Base-by-base conservation (phyloP, 352 stramenopile genomes). In the Pythium brassicae region DNA sequence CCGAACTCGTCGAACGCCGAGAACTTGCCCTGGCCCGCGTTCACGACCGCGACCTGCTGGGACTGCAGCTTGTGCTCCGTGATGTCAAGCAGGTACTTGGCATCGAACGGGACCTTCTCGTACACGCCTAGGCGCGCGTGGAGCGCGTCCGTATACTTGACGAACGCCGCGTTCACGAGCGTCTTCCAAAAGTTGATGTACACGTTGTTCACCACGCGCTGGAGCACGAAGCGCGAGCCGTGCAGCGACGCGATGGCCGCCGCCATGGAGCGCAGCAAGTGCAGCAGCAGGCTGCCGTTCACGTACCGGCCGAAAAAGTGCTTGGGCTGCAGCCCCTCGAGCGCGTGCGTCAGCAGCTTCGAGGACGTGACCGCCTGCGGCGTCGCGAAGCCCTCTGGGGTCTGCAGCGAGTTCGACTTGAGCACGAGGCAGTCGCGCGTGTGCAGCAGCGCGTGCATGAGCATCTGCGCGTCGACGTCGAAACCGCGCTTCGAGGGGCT, bases 1-100 rank as follows among this genome's bases (percentile, higher is more conserved):
- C 81, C 81, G 59, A 89, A 91, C 65, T 91, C 81, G 57, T 91
- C 81, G 42, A 91, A 91, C 20, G 69, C 68, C 5, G 81, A 89
- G 57, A 78, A 86, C 23, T 78, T 74, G 48, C 73, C 74, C 26
- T 87, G 74, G 6, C 78, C 74, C 50, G 72, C 76, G 44, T 86
- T 75, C 53, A 86, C 77, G 27, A 82, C 67, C 26, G 72, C 65
- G 0, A 74, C 53, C 15, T 84, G 69, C 43, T 84, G 62, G 11
- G 57, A 69, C 54, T 80, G 65, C 53, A 91, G 55, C 55, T 91
- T 91, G 26, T 71, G 63, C 60, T 89, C 81, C 29, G 81, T 91
- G 48, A 87, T 71, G 62, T 84, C 74, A 29, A 91, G 65, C 11
- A 91, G 63, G 44, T 89, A 91, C 49, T 82, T 72, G 20, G 72